These are phyloP conservation scores for Globisporangium abappressorium DNA, from an alignment of 352 stramenopile species.

Conservation along the genomic window DNA sequence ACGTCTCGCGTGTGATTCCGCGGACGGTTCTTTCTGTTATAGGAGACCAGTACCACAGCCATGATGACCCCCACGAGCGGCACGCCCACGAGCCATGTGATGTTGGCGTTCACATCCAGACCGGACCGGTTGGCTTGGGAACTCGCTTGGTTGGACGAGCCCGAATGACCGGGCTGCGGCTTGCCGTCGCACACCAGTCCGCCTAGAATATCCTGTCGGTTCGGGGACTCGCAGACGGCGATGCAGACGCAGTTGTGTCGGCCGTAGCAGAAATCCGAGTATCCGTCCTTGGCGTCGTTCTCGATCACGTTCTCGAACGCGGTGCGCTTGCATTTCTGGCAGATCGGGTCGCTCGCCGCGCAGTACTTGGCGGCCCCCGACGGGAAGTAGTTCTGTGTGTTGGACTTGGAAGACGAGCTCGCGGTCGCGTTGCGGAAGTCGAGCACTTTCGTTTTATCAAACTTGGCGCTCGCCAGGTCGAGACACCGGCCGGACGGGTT, in stretches of 20 bases:
- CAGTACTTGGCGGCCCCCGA: slow-evolving; percentile 34
- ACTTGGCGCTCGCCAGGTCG: slow-evolving; percentile 7
- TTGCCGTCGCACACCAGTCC: slow-evolving; percentile 27
- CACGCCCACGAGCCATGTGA: slow-evolving; percentile 38
- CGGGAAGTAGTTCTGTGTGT: slow-evolving; percentile 24
- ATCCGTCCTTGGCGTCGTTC: slow-evolving; percentile 29
- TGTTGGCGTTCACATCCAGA: slow-evolving; percentile 27
- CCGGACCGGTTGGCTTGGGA: slow-evolving; percentile 13
- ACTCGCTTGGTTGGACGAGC: slow-evolving; percentile 22
- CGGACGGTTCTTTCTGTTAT: slow-evolving; percentile 25
- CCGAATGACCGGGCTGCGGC: slow-evolving; percentile 5
- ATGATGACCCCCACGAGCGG: slow-evolving; percentile 36
- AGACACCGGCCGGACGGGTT: slow-evolving; percentile 14
- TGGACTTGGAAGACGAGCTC: slow-evolving; percentile 8
- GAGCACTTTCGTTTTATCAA: slow-evolving; percentile 15
- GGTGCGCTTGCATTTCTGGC: slow-evolving; percentile 28
- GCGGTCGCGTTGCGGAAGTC: slow-evolving; percentile 32
- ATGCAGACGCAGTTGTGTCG: slow-evolving; percentile 41
- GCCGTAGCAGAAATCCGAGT: slow-evolving; percentile 34
- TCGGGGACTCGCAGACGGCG: slow-evolving; percentile 35
- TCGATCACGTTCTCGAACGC: slow-evolving; percentile 42
- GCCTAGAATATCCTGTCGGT: slow-evolving; percentile 26
- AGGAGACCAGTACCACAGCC: slow-evolving; percentile 40
- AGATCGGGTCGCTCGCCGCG: slow-evolving; percentile 33
- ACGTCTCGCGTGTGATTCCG: slow-evolving; percentile 23